phyloP scores from a whole-genome alignment of 192 early-diverging fungal species.

The Coemansia guatemalensis region DNA sequence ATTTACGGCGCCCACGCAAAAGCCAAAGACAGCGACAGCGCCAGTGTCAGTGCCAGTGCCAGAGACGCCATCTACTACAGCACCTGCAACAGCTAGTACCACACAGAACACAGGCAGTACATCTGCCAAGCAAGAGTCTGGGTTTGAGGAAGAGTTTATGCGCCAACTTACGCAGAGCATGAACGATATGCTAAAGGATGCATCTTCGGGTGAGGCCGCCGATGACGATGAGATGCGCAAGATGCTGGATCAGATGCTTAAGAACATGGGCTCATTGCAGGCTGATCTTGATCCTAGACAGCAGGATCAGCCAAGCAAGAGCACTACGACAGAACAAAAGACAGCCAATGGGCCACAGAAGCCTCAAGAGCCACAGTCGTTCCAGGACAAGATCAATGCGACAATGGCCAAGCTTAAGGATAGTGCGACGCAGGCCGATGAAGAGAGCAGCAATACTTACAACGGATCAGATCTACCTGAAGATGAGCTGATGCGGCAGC shows the following conservation, averaged over 20 bases:
- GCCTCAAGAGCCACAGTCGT: constrained; percentile 44
- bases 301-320: neutral
- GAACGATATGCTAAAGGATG: constrained; percentile 61
- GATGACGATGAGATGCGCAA: constrained; percentile 61
- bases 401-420: constrained; percentile 89
- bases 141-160: constrained; percentile 70
- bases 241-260: constrained; percentile 75
- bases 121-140: constrained; percentile 22
- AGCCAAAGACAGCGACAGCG: constrained; percentile 43
- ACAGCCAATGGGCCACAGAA: neutral
- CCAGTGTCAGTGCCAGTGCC: neutral
- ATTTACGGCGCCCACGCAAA: constrained; percentile 53
- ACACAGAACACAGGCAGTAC: constrained; percentile 13
- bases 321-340: neutral
- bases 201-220: constrained; percentile 17
- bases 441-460: constrained; percentile 51
- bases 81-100: constrained; percentile 11
- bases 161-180: constrained; percentile 76
- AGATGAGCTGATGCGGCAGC: constrained; percentile 85
- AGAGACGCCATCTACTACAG: neutral
- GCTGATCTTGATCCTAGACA: constrained; percentile 34
- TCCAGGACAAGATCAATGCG: constrained; percentile 86
- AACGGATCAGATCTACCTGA: constrained; percentile 65
- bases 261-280: constrained; percentile 57
- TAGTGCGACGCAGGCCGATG: constrained; percentile 82